Evolutionary conservation across 1,284 basidiomycete species (phyloP).

Genomic region (Sphagnurus paluster): DNA sequence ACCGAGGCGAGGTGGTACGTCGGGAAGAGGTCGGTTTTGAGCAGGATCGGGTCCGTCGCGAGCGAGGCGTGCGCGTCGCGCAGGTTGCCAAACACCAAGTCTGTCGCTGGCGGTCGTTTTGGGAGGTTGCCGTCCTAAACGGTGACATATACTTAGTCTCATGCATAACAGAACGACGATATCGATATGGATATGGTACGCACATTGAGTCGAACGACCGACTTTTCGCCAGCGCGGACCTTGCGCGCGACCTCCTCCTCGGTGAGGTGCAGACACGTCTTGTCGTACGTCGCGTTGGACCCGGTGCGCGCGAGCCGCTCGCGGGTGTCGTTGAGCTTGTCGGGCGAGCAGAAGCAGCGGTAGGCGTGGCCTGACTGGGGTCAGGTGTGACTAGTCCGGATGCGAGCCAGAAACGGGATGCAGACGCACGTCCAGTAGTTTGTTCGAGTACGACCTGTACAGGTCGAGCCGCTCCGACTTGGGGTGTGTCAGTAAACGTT

Average conservation of each 20-base stretch:
- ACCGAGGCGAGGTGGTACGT: constrained; percentile 98
- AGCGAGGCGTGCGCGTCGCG: constrained; percentile 75
- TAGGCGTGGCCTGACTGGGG: constrained; percentile 84
- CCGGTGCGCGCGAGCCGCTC: constrained; percentile 70
- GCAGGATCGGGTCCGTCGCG: constrained; percentile 87
- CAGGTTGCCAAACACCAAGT: constrained; percentile 78
- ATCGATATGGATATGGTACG: constrained; percentile 31
- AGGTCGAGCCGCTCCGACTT: constrained; percentile 89
- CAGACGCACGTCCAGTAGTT: constrained; percentile 67
- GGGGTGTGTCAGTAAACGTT: not conserved
- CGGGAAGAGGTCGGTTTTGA: constrained; percentile 92
- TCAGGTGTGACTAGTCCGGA: constrained; percentile 5
- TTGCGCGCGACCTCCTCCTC: constrained; percentile 82
- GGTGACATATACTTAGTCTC: not conserved
- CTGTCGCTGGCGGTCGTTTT: constrained; percentile 45
- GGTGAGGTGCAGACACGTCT: constrained; percentile 80
- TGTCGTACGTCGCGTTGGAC: constrained; percentile 81
- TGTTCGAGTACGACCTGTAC: constrained; percentile 74
- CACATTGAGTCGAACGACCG: constrained; percentile 87
- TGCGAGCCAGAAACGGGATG: not conserved
- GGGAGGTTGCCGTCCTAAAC: constrained; percentile 60
- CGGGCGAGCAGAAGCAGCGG: constrained; percentile 88
- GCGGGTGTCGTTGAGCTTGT: constrained; percentile 66
- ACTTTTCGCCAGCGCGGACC: constrained; percentile 75
- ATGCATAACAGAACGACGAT: constrained; percentile 1